Base-by-base conservation (phyloP, 2,329 filamentous ascomycete genomes). In the Fusarium compactum region DNA sequence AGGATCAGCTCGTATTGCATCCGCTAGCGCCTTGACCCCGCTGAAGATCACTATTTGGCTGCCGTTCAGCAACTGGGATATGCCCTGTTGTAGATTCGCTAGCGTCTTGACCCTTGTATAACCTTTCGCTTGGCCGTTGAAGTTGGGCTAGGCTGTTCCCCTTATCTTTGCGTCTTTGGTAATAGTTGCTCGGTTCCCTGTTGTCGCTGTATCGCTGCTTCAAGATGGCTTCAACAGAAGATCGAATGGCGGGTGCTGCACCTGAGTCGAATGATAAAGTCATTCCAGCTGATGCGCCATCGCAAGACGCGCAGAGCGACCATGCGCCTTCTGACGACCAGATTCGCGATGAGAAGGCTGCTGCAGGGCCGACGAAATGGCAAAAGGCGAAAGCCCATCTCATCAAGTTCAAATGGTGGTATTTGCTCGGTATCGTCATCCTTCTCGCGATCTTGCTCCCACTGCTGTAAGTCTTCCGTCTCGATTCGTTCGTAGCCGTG, bases 381-480 rank as follows among this genome's bases (percentile, higher is more conserved):
- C 75, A 84, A 59, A 83, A 81, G 62, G 18, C 71, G 9, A 53
- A 53, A 60, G 72, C 73, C 2, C 84, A 85, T 70, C 82, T 79
- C 60, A 72, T 76, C n/a, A 76, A 79, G 30, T 84, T 82, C 61
- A 82, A 81, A 77, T 81, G 80, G 76, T 80, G 80, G 76, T 85
- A 85, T 69, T 51, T 84, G 6, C 73, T 83, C n/a, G 81, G 71
- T 18, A 54, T 77, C 15, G 69, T 83, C 32, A 74, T 84, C 29
- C 78, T 85, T 8, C 77, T 84, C 3, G 80, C 80, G 8, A 85
- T 85, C 24, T 69, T 85, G 6, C 63, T 85, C 6, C 84, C 84
- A 1, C 71, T 85, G 20, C 66, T 85, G 84, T 85, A 76, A 77
- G 83, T 79, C 16, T 3, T 5, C 22, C 4, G 6, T 12, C 15